These are phyloP conservation scores for Ophiognomonia clavigignenti-juglandacearum DNA, from an alignment of 2,329 filamentous ascomycete species.

Conservation along the genomic window DNA sequence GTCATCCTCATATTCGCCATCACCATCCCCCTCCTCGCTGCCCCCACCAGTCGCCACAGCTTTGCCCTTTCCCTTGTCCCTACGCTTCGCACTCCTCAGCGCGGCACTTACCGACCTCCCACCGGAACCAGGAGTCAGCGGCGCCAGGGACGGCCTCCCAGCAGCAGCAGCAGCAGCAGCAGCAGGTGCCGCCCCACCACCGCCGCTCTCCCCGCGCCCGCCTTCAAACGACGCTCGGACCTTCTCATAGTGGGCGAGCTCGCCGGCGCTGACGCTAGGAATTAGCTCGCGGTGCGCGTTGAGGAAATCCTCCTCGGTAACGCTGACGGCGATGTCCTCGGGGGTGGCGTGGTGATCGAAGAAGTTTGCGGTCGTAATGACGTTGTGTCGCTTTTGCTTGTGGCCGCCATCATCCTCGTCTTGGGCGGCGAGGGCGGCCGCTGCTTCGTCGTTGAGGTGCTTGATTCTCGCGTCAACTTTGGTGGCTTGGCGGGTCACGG, in stretches of 20 bases:
- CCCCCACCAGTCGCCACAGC: slow-evolving; percentile 30
- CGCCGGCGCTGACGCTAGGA: slow-evolving; percentile 88
- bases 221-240: slow-evolving; percentile 83
- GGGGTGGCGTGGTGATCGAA: slow-evolving; percentile 87
- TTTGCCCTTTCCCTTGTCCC: slow-evolving; percentile 32
- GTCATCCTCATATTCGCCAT: slow-evolving; percentile 29
- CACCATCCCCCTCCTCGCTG: slow-evolving; percentile 30
- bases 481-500: slow-evolving; percentile 84
- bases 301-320: slow-evolving; percentile 83
- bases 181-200: slow-evolving; percentile 22
- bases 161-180: slow-evolving; percentile 14
- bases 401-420: neutral
- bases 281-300: slow-evolving; percentile 79
- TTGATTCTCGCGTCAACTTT: slow-evolving; percentile 80
- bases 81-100: slow-evolving; percentile 17
- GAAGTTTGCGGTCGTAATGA: slow-evolving; percentile 83
- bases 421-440: slow-evolving; percentile 16
- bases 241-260: slow-evolving; percentile 83
- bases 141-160: slow-evolving; percentile 19
- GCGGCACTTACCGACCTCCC: too few relatives aligned
- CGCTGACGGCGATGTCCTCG: slow-evolving; percentile 80
- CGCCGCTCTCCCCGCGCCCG: slow-evolving; percentile 37
- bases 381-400: slow-evolving; percentile 27
- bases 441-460: slow-evolving; percentile 52
- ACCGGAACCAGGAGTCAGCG: slow-evolving; percentile 19